Percentiles rank a stretch among this genome's conserved stretches.
Evolutionary conservation across 306 rosid species (phyloP).

Genomic region (Pyrus betulifolia): DNA sequence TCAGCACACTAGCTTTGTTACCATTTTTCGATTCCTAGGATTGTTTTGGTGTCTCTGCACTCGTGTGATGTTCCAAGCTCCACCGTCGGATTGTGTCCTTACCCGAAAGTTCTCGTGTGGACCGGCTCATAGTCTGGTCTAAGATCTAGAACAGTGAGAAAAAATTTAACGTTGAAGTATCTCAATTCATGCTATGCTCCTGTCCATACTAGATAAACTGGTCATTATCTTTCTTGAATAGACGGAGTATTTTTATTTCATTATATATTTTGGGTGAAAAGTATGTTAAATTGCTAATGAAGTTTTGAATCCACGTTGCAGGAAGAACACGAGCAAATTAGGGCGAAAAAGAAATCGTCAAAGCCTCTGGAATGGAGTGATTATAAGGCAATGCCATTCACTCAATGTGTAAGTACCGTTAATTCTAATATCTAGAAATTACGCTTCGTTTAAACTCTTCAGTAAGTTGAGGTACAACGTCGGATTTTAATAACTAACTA

Average conservation of each 20-base stretch:
- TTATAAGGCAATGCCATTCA: slow-evolving; percentile 85
- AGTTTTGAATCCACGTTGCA: slow-evolving; percentile 8
- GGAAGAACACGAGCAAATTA: slow-evolving; percentile 85
- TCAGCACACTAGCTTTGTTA: background rate
- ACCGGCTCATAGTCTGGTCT: background rate
- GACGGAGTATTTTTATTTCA: too few relatives aligned
- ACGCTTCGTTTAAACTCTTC: background rate
- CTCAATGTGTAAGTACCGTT: slow-evolving; percentile 67
- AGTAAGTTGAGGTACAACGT: too few relatives aligned
- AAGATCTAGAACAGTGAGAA: rapidly evolving
- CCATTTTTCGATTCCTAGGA: slow-evolving; percentile 5
- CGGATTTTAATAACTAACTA: background rate
- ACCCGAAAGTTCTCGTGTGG: background rate
- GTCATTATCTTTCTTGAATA: too few relatives aligned
- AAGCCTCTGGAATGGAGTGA: slow-evolving; percentile 52
- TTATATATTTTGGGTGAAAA: too few relatives aligned
- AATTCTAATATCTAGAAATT: background rate
- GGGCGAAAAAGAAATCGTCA: slow-evolving; percentile 44
- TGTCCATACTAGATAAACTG: background rate
- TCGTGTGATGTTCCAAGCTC: background rate
- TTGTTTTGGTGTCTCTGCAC: background rate
- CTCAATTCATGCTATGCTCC: background rate
- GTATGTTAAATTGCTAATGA: background rate
- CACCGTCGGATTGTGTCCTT: background rate
- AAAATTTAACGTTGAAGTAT: too few relatives aligned